Evolutionary conservation across 2,329 filamentous ascomycete species (phyloP).

Genomic region (Aureobasidium sp.): DNA sequence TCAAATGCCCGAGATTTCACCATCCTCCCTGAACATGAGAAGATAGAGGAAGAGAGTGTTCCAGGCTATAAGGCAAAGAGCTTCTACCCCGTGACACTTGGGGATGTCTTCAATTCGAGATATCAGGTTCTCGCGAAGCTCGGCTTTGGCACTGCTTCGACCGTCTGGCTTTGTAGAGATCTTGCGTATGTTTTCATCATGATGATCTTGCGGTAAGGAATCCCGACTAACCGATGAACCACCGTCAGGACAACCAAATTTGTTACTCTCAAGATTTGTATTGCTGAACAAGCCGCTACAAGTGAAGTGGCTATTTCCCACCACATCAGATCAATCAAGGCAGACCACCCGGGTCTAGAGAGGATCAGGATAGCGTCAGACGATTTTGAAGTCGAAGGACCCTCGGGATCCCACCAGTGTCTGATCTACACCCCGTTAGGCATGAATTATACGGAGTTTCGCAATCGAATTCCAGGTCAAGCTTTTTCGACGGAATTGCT

Average conservation of each 20-base stretch:
- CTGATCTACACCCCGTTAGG: constrained; percentile 22
- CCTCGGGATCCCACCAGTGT: constrained; percentile 22
- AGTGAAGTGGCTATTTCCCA: constrained; percentile 21
- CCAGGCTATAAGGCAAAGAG: constrained; percentile 24
- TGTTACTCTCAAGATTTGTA: constrained; percentile 20
- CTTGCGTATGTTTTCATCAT: constrained; percentile 19
- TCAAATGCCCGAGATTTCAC: neutral
- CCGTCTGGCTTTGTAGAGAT: constrained; percentile 39
- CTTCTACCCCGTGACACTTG: constrained; percentile 35
- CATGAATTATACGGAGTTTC: constrained; percentile 22
- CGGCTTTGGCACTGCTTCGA: constrained; percentile 37
- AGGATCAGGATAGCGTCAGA: constrained; percentile 17
- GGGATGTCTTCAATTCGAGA: constrained; percentile 28
- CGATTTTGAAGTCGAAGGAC: constrained; percentile 19
- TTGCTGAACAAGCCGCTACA: constrained; percentile 1
- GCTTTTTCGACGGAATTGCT: constrained; percentile 23
- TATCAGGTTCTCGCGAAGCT: constrained; percentile 39
- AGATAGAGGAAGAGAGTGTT: constrained; percentile 26
- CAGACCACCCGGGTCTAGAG: constrained; percentile 19
- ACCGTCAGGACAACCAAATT: constrained; percentile 7
- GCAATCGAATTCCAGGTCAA: constrained; percentile 22
- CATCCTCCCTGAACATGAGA: neutral
- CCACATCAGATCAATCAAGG: constrained; percentile 19
- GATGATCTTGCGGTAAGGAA: neutral
- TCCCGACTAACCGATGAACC: neutral